Percentiles rank a stretch among this genome's conserved stretches.
Evolutionary conservation across 306 rosid species (phyloP).

Genomic region (apple (Malus domestica)): DNA sequence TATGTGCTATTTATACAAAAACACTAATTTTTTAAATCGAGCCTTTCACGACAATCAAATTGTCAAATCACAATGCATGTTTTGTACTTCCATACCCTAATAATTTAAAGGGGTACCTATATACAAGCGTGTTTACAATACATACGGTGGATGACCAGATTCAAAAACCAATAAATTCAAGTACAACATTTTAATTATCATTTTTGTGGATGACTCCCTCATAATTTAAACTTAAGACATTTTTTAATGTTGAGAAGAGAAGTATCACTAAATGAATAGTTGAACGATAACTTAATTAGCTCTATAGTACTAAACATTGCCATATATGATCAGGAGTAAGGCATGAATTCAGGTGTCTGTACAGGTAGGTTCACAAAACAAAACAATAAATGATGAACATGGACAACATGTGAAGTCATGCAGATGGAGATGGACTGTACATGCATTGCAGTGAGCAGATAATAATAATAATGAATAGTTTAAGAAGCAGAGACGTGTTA

Average conservation of each 20-base stretch:
- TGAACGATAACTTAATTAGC: not conserved
- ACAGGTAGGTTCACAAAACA: not conserved
- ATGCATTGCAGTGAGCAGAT: not conserved
- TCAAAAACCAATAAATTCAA: not conserved
- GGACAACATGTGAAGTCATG: slow-evolving; percentile 14
- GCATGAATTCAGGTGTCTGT: not conserved
- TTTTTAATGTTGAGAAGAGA: not conserved
- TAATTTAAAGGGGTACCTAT: not conserved
- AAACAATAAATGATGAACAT: slow-evolving; percentile 2
- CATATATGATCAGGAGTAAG: not conserved
- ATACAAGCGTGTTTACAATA: not conserved
- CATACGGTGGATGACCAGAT: not conserved
- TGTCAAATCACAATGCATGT: not conserved
- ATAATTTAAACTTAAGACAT: too few relatives aligned
- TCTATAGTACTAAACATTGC: not conserved
- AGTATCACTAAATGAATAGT: too few relatives aligned
- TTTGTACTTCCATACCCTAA: not conserved
- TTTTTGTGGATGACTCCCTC: too few relatives aligned
- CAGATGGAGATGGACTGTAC: not conserved
- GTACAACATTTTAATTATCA: not conserved
- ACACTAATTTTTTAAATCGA: not conserved
- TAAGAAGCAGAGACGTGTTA: not conserved
- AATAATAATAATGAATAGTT: not conserved
- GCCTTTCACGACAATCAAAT: not conserved
- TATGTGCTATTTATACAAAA: not conserved